Conservation (phyloP, 2,329 filamentous ascomycete genomes). For the Stromatinia cepivora region DNA sequence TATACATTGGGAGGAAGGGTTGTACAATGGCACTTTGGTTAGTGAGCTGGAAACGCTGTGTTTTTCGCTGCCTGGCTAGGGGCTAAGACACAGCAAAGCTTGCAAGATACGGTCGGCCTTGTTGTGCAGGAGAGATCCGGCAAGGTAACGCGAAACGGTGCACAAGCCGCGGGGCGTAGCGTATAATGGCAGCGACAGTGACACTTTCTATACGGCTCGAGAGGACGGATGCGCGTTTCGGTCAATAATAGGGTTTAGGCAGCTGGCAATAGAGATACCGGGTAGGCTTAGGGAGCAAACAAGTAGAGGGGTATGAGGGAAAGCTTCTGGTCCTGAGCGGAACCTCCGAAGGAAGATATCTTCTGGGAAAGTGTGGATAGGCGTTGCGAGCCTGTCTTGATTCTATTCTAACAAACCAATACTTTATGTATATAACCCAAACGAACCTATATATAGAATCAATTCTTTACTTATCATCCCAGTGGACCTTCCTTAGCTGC, state of each 20-base stretch:
- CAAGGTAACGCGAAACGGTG: not conserved
- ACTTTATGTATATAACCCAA: too few relatives aligned
- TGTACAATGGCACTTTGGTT: too few relatives aligned
- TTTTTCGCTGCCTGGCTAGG: not conserved
- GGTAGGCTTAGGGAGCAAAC: not conserved
- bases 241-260: not conserved
- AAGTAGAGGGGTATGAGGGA: not conserved
- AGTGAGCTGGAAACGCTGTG: not conserved
- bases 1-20: too few relatives aligned
- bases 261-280: not conserved
- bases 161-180: not conserved
- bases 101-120: not conserved
- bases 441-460: too few relatives aligned
- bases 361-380: too few relatives aligned
- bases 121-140: not conserved
- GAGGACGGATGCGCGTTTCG: not conserved
- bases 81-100: too few relatives aligned
- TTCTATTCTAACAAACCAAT: too few relatives aligned
- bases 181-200: not conserved
- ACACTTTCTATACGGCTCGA: not conserved
- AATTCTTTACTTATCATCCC: too few relatives aligned
- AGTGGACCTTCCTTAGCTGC: too few relatives aligned
- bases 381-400: too few relatives aligned
- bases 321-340: not conserved
- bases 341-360: slow-evolving; percentile 1